Base-by-base conservation (phyloP, 140 eudicot species). In the Oenanthe javanica region DNA sequence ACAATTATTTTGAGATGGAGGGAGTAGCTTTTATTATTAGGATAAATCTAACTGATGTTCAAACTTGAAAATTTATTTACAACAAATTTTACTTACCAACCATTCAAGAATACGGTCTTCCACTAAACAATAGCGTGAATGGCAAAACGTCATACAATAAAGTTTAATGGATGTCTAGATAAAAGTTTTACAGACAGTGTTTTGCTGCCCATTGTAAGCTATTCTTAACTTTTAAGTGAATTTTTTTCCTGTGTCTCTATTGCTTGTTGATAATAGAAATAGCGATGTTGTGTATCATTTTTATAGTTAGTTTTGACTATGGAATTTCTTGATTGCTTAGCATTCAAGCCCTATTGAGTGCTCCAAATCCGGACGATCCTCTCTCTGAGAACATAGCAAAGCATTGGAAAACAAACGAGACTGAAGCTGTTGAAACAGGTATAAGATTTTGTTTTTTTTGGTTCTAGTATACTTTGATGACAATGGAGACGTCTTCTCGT, bases 271-370 rank as follows among this genome's bases (percentile, higher is more conserved):
- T 55, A 18, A 55, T 19, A 55, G 9, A 55, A 55, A 5, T 5
- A 63, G 71, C 71, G 6, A 9, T 9, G 71, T n/a, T n/a, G n/a
- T n/a, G n/a, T n/a, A n/a, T n/a, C n/a, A n/a, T n/a, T n/a, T n/a
- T n/a, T n/a, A n/a, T n/a, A n/a, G 40, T 2, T 57, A 63, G 15
- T 25, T 25, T 63, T 78, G 54, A 45, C 25, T 61, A 49, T 23
- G 71, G 40, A 63, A 15, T 63, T 63, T n/a, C 36, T 63, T 63
- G 13, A 63, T 25, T 80, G 55, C 42, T 50, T 77, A 94, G 98
- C 89, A 94, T 94, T 81, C 98, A 94, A 86, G 98, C 98, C 59
- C 88, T 90, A 83, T 80, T 90, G 73, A 88, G 94, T 84, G 94
- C 94, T 61, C 94, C 92, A 61, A 90, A 90, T 47, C 94, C 92